Evolutionary conservation across 108 stramenopile species (phyloP).

Genomic region (Stephanodiscus triporus): DNA sequence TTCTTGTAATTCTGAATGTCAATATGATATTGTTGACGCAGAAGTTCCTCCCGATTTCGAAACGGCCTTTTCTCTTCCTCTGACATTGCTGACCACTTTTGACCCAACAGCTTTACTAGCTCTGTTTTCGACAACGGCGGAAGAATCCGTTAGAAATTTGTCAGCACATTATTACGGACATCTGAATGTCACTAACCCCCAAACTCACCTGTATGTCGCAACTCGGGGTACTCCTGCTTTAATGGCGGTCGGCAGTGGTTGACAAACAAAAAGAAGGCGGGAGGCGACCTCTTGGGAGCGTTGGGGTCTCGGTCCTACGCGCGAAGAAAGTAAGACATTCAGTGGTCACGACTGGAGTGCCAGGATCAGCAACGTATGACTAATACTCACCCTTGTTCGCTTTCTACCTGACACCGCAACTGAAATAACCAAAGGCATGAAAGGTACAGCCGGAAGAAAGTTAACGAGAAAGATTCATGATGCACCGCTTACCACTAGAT

Average conservation of each 20-base stretch:
- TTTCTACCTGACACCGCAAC: constrained; percentile 2
- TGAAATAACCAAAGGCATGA: background rate
- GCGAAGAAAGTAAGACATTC: background rate
- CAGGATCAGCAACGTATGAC: background rate
- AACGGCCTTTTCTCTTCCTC: constrained; percentile 52
- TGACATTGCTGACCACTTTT: constrained; percentile 50
- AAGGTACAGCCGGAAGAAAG: background rate
- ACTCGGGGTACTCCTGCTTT: constrained; percentile 46
- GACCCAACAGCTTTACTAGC: constrained; percentile 52
- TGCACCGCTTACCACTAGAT: background rate
- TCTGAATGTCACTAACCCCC: too few species aligned
- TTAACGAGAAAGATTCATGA: background rate
- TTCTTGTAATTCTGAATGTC: constrained; percentile 24
- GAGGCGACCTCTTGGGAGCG: constrained; percentile 63
- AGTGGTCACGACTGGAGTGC: background rate
- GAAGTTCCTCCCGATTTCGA: constrained; percentile 32
- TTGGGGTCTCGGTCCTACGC: constrained; percentile 31
- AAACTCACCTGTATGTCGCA: constrained; percentile 57
- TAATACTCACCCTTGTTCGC: constrained; percentile 6
- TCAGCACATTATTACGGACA: too few species aligned
- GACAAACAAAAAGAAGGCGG: constrained; percentile 59
- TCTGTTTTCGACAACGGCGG: too few species aligned
- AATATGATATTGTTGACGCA: constrained; percentile 33
- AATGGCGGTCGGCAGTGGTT: constrained; percentile 33
- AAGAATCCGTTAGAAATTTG: too few species aligned